Base-by-base conservation (phyloP, 2,329 filamentous ascomycete species). In the Amesomyces nigricolor region DNA sequence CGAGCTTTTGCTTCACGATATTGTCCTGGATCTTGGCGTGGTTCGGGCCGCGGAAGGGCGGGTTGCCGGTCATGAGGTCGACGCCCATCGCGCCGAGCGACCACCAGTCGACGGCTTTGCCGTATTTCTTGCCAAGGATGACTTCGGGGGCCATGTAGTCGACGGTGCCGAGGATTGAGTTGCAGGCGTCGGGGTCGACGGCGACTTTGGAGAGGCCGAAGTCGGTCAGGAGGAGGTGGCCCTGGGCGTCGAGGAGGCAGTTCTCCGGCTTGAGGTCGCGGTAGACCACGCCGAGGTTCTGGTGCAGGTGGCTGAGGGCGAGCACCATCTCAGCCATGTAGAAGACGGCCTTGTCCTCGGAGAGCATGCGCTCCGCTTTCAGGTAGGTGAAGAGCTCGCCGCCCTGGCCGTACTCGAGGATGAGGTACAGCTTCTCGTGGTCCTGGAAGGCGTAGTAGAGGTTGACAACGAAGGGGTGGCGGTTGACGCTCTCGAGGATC, bases 111-210 rank as follows among this genome's bases (percentile, higher is more conserved):
- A 96, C 95, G 1, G 91, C 86, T 71, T 91, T 92, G 66, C 92
- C 91, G 70, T 99, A 99, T 62, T 89, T 86, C 62, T 88, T 85
- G 58, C 91, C 91, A 59, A 86, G 81, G 58, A 99, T 84, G 50
- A 99, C 88, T 73, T 99, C 94, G 0, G 94, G 94, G 0, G 94
- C 95, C 94, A 99, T 99, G 79, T 99, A 99, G 70, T 97, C 94
- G 56, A 96, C 87, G 0, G 94, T 99, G 49, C 94, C 94, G 9
- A 96, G 83, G 62, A 96, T 87, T 42, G 90, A 96, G 72, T 91
- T 89, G 78, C 92, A 96, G 53, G 70, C 75, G 39, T 78, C 75
- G 42, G 84, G 84, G 56, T 91, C 86, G 14, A 94, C 80, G 0
- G 91, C 86, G 32, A 97, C 94, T 73, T 99, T 99, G 73, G 89